Evolutionary conservation across 345 rosid genomes (phyloP).

Genomic region (Erysimum cheiranthoides): DNA sequence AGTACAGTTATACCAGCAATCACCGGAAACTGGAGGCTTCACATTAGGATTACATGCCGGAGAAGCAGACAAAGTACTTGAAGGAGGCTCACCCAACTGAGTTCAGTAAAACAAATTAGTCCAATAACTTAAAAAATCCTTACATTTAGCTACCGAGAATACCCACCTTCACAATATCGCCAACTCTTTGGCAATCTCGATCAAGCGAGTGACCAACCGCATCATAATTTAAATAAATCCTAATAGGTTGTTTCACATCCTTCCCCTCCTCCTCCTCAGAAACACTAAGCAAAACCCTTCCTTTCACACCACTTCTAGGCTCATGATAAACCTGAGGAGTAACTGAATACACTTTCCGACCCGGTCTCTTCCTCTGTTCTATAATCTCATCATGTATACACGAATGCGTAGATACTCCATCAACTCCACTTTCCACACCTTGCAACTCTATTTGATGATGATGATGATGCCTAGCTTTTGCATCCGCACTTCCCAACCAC

Average conservation of each 20-base stretch:
- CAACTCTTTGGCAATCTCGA: slow-evolving; percentile 85
- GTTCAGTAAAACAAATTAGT: slow-evolving; percentile 35
- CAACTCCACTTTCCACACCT: slow-evolving; percentile 53
- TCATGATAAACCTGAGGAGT: slow-evolving; percentile 89
- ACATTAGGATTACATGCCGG: slow-evolving; percentile 81
- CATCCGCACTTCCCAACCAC: slow-evolving; percentile 56
- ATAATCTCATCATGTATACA: slow-evolving; percentile 96
- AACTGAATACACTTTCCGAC: slow-evolving; percentile 78
- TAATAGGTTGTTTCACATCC: slow-evolving; percentile 80
- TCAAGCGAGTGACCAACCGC: slow-evolving; percentile 96
- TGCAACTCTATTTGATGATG: slow-evolving; percentile 49
- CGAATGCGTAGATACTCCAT: slow-evolving; percentile 69
- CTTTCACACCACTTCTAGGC: slow-evolving; percentile 49
- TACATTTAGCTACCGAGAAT: slow-evolving; percentile 18
- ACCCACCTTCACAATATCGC: slow-evolving; percentile 89
- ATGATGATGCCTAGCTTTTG: slow-evolving; percentile 35
- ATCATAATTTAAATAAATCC: slow-evolving; percentile 95
- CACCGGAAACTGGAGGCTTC: slow-evolving; percentile 83
- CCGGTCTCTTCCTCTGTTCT: slow-evolving; percentile 85
- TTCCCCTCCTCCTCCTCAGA: slow-evolving; percentile 49
- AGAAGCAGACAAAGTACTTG: slow-evolving; percentile 52
- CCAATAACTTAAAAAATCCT: background rate
- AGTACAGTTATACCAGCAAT: slow-evolving; percentile 99
- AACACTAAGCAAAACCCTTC: slow-evolving; percentile 80
- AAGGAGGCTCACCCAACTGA: slow-evolving; percentile 95